Evolutionary conservation across 2,329 filamentous ascomycete genomes (phyloP).

Genomic region (Nannizzia gypsea): DNA sequence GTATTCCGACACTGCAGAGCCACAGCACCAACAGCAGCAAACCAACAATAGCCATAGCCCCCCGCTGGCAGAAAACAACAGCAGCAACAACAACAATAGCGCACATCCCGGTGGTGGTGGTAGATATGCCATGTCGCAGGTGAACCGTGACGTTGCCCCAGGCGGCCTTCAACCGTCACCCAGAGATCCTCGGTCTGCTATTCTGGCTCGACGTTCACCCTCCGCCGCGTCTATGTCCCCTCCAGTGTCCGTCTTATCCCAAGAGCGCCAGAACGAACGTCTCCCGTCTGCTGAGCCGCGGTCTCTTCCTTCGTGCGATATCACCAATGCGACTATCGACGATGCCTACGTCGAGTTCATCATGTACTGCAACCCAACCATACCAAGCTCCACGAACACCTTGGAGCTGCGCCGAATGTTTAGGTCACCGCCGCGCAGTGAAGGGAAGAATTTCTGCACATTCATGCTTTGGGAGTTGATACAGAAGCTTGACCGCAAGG

Average conservation of each 20-base stretch:
- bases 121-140: neutral
- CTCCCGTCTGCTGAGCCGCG: slow-evolving; percentile 31
- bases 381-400: slow-evolving; percentile 59
- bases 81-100: neutral
- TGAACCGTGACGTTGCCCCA: neutral
- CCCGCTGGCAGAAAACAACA: neutral
- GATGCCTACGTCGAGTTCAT: slow-evolving; percentile 77
- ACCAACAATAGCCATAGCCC: neutral
- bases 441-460: slow-evolving; percentile 73
- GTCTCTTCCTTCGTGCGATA: slow-evolving; percentile 52
- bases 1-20: neutral
- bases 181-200: slow-evolving; percentile 21
- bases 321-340: slow-evolving; percentile 61
- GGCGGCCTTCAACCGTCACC: slow-evolving; percentile 31
- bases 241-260: slow-evolving; percentile 21
- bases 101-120: neutral
- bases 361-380: slow-evolving; percentile 77
- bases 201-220: slow-evolving; percentile 20
- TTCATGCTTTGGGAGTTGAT: slow-evolving; percentile 69
- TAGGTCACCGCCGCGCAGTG: slow-evolving; percentile 68
- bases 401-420: slow-evolving; percentile 63
- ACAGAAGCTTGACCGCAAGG: slow-evolving; percentile 61
- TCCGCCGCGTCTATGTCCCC: slow-evolving; percentile 33
- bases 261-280: slow-evolving; percentile 20
- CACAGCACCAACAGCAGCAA: neutral